Evolutionary conservation across 1,139 yeast species (phyloP).

Genomic region (Arxiozyma slooffiae): DNA sequence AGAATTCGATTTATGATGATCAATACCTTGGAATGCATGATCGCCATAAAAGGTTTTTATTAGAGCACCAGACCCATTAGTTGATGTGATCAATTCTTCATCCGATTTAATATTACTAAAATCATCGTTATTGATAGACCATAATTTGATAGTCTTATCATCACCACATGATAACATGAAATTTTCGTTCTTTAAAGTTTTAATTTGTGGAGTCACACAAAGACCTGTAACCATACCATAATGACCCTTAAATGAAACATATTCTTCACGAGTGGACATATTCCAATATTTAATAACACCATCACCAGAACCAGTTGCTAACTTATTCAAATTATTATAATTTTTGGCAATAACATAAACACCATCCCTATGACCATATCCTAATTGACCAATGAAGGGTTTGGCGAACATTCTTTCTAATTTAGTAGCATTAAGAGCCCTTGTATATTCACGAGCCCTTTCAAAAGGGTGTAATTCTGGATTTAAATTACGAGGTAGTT

Average conservation of each 20-base stretch:
- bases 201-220: constrained; percentile 40
- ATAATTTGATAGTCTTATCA: constrained; percentile 79
- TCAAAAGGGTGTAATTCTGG: constrained; percentile 97
- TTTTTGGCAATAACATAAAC: constrained; percentile 84
- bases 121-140: constrained; percentile 45
- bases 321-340: constrained; percentile 53
- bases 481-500: constrained; percentile 79
- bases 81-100: constrained; percentile 16
- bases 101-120: constrained; percentile 32
- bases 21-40: constrained; percentile 75
- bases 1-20: constrained; percentile 69
- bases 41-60: constrained; percentile 74
- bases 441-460: constrained; percentile 90
- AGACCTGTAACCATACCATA: constrained; percentile 84
- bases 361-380: constrained; percentile 92
- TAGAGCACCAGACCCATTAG: constrained; percentile 36
- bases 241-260: constrained; percentile 76
- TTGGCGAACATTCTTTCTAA: constrained; percentile 95
- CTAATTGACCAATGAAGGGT: constrained; percentile 91
- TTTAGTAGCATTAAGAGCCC: constrained; percentile 91
- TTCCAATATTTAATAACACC: constrained; percentile 95
- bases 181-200: constrained; percentile 42
- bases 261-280: constrained; percentile 59
- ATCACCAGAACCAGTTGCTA: constrained; percentile 92
- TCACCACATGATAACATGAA: constrained; percentile 77